Evolutionary conservation across 768 basidiomycete species (phyloP), one percentile per base, ranked within the genome.

Genomic region (Naganishia friedmannii): DNA sequence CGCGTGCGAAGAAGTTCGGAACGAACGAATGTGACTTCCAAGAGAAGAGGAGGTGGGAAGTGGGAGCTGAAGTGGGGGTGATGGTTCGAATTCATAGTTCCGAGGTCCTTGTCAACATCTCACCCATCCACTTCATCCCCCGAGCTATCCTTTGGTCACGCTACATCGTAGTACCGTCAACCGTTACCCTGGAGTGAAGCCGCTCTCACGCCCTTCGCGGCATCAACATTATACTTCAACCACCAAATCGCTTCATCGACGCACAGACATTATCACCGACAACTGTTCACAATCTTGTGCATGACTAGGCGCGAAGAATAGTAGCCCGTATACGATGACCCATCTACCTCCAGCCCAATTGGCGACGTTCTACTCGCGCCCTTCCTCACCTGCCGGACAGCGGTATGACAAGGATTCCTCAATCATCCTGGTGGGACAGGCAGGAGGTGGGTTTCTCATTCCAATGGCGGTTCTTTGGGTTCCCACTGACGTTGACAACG

Each of bases 341-440:
- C 60, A 42, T 63, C 60, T 63, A 17, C 60, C 60, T 17, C 60
- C 60, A 45, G 23, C 42, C 0, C 60, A 63, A 45, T 12, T 63
- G 39, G 42, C 37, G 19, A 45, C 39, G 12, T 63, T 63, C 26
- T 63, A 63, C 17, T 63, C 68, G 26, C 68, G 70, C 8, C 70
- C 70, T 10, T 48, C 51, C 5, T 55, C 66, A n/a, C 70, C 70
- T 10, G 21, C 58, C 12, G 57, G 57, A 31, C 70, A 71, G 39
- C 54, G 66, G n/a, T 71, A 66, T 53, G 57, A 48, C 10, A 67
- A 51, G n/a, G 55, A 66, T 60, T 55, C 70, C 3, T 53, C 51
- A n/a, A 66, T 71, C 31, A 29, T 67, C n/a, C 31, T 71, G 31
- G 54, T 71, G 10, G 70, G 70, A 51, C 53, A 58, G 46, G 26